phyloP scores from a whole-genome alignment of 73 alveolate genomes.

The Blepharisma stoltei region DNA sequence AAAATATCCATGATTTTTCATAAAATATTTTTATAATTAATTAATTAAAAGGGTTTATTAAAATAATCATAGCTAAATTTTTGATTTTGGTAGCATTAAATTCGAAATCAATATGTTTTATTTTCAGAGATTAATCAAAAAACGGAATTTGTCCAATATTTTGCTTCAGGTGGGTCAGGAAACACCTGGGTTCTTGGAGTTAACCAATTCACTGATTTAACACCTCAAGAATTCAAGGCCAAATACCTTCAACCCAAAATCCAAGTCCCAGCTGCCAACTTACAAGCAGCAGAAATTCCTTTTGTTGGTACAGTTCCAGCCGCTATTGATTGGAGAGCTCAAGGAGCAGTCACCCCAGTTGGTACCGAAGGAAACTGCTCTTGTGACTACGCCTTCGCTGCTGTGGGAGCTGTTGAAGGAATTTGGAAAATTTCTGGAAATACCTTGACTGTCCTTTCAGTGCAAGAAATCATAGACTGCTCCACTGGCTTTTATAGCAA shows the following conservation, averaged over 20 bases:
- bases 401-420: conserved; percentile 47
- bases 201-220: conserved; percentile 35
- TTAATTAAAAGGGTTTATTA: too few relatives aligned
- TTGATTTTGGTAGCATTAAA: too few relatives aligned
- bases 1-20: too few relatives aligned
- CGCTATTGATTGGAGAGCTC: conserved; percentile 33
- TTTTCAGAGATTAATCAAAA: too few relatives aligned
- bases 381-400: conserved; percentile 50
- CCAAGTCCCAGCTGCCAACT: not conserved
- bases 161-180: too few relatives aligned
- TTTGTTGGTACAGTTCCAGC: not conserved
- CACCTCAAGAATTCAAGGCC: conserved; percentile 36
- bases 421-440: conserved; percentile 30
- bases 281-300: not conserved
- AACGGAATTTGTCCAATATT: too few relatives aligned
- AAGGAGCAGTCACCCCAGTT: conserved; percentile 30
- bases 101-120: too few relatives aligned
- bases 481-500: conserved; percentile 28
- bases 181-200: not conserved
- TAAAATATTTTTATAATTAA: too few relatives aligned
- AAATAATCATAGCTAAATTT: too few relatives aligned
- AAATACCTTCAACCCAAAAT: not conserved
- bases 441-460: conserved; percentile 37
- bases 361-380: conserved; percentile 41
- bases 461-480: conserved; percentile 67